Conservation (phyloP, 228 moss, liverwort and hornwort genomes). For the Sphagnum magellanicum region DNA sequence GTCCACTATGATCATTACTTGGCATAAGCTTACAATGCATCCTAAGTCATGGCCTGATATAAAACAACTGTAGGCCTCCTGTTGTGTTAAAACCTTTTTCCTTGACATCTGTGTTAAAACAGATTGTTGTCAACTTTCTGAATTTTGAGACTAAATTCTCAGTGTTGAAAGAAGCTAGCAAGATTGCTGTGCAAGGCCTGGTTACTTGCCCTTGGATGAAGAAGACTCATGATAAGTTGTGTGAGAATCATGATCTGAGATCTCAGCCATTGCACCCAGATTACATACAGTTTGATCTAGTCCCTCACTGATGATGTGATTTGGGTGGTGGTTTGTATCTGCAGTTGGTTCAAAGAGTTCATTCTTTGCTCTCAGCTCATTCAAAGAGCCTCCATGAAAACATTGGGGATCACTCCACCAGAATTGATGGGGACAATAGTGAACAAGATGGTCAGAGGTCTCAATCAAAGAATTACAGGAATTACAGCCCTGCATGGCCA, state of each 20-base stretch:
- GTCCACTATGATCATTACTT: not conserved
- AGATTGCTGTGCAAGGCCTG: not conserved
- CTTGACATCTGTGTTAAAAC: too few species aligned
- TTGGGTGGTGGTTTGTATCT: constrained; percentile 8
- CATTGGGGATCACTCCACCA: constrained; percentile 36
- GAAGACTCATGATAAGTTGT: not conserved
- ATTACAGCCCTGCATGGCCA: constrained; percentile 88
- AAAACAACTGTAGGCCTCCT: too few species aligned
- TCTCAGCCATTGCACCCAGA: not conserved
- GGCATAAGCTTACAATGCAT: not conserved
- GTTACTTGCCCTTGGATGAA: not conserved
- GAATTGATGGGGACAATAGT: constrained; percentile 8
- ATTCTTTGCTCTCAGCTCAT: constrained; percentile 55
- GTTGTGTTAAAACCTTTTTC: too few species aligned
- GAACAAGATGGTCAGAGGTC: constrained; percentile 16
- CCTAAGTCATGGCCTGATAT: not conserved
- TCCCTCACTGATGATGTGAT: not conserved
- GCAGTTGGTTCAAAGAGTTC: constrained; percentile 75
- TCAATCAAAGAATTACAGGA: constrained; percentile 18
- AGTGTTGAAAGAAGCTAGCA: not conserved
- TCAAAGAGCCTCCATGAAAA: constrained; percentile 61
- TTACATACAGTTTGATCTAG: not conserved
- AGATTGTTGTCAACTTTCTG: too few species aligned
- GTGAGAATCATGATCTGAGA: not conserved
- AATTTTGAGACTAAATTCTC: not conserved